These are phyloP conservation scores for Mrakia blollopis DNA, from an alignment of 768 basidiomycete genomes.

Conservation along the genomic window DNA sequence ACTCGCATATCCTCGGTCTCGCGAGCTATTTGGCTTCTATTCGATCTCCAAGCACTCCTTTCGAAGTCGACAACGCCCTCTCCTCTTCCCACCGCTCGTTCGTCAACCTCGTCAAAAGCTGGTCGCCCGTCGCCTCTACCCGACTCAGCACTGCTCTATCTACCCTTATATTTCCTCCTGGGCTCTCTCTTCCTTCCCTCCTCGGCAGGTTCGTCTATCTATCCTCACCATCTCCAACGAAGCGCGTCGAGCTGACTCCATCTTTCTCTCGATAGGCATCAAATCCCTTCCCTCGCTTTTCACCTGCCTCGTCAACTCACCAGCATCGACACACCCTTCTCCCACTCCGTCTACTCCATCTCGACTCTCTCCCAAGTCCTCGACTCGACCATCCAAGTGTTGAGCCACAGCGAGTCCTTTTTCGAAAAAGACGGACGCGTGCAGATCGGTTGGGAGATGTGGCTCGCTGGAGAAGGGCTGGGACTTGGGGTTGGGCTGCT, in stretches of 20 bases:
- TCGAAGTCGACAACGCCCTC: neutral
- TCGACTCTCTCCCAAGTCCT: neutral
- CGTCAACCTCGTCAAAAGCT: neutral
- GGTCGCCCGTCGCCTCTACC: neutral
- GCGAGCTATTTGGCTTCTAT: neutral
- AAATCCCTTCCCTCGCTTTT: neutral
- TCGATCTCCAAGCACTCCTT: neutral
- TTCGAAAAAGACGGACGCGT: neutral
- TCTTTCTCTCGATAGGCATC: neutral
- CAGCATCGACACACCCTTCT: neutral
- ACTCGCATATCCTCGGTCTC: neutral
- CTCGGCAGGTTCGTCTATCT: neutral
- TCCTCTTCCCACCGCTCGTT: neutral
- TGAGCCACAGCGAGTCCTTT: neutral
- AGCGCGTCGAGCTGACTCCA: neutral
- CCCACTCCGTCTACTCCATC: neutral
- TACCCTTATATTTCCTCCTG: rapidly evolving
- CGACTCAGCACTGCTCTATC: too few species aligned
- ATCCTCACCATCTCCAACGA: neutral
- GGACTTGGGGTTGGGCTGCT: neutral
- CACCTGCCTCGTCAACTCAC: neutral
- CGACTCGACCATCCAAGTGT: neutral
- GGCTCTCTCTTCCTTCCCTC: too few species aligned
- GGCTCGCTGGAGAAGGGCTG: neutral
- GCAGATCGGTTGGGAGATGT: neutral